Percentiles rank a stretch among this genome's conserved stretches.
phyloP scores from a whole-genome alignment of 106 monocot genomes.

The Amphibolis antarctica region DNA sequence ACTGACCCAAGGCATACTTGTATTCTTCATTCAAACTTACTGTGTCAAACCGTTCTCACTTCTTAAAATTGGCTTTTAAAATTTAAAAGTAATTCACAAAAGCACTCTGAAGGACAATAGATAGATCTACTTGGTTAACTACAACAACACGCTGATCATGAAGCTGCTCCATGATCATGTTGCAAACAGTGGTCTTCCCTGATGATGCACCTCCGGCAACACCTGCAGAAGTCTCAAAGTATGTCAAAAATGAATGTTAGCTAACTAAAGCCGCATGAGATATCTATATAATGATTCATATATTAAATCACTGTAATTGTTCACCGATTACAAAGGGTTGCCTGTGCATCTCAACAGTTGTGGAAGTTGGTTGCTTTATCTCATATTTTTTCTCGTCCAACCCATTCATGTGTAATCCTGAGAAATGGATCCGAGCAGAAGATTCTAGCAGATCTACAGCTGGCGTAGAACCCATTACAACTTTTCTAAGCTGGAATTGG shows the following conservation, averaged over 20 bases:
- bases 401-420: slow-evolving; percentile 14
- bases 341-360: slow-evolving; percentile 4
- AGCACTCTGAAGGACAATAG: too few relatives aligned
- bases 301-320: background rate
- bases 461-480: slow-evolving; percentile 8
- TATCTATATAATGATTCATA: background rate
- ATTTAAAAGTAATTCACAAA: too few relatives aligned
- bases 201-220: slow-evolving; percentile 26
- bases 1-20: too few relatives aligned
- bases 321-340: slow-evolving; percentile 25
- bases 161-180: slow-evolving; percentile 29
- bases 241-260: background rate
- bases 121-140: slow-evolving; percentile 12
- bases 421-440: slow-evolving; percentile 15
- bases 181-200: slow-evolving; percentile 24
- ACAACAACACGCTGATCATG: slow-evolving; percentile 28
- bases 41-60: too few relatives aligned
- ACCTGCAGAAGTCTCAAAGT: slow-evolving; percentile 6
- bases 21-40: too few relatives aligned
- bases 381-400: slow-evolving; percentile 3
- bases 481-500: background rate
- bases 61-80: too few relatives aligned
- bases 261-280: too few relatives aligned
- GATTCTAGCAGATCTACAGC: slow-evolving; percentile 7
- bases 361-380: slow-evolving; percentile 5